phyloP scores from a whole-genome alignment of 495 filamentous ascomycete genomes.

The Aspergillus homomorphus region DNA sequence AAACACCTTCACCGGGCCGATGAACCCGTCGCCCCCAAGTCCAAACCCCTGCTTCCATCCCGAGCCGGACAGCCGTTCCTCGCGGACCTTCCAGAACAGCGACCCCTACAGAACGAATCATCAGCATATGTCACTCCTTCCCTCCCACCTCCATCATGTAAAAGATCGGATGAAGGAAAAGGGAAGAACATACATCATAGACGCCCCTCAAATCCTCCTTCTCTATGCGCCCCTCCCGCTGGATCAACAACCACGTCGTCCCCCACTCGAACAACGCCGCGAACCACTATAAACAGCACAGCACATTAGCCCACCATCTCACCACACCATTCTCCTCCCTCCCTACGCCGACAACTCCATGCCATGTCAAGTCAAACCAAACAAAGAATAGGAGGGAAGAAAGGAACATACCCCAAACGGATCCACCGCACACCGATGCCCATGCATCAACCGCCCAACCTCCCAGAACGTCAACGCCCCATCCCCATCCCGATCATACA shows the following conservation, averaged over 20 bases:
- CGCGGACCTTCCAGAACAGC: conserved; percentile 24
- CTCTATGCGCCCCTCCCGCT: conserved; percentile 41
- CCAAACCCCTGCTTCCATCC: conserved; percentile 22
- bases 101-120: conserved; percentile 20
- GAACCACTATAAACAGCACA: conserved; percentile 9
- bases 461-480: conserved; percentile 28
- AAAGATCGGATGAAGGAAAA: too few relatives aligned
- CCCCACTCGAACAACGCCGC: conserved; percentile 36
- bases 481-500: conserved; percentile 43
- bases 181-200: conserved; percentile 33
- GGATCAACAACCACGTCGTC: conserved; percentile 47
- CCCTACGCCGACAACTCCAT: too few relatives aligned
- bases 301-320: too few relatives aligned
- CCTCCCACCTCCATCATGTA: too few relatives aligned
- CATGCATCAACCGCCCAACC: conserved; percentile 33
- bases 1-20: conserved; percentile 9
- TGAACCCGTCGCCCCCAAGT: conserved; percentile 15
- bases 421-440: conserved; percentile 43
- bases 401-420: conserved; percentile 35
- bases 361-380: neutral
- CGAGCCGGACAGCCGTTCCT: conserved; percentile 4
- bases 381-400: neutral
- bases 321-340: neutral
- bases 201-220: conserved; percentile 45
- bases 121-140: neutral